Conservation (phyloP, 768 basidiomycete genomes). For the Glaciozyma martinii region DNA sequence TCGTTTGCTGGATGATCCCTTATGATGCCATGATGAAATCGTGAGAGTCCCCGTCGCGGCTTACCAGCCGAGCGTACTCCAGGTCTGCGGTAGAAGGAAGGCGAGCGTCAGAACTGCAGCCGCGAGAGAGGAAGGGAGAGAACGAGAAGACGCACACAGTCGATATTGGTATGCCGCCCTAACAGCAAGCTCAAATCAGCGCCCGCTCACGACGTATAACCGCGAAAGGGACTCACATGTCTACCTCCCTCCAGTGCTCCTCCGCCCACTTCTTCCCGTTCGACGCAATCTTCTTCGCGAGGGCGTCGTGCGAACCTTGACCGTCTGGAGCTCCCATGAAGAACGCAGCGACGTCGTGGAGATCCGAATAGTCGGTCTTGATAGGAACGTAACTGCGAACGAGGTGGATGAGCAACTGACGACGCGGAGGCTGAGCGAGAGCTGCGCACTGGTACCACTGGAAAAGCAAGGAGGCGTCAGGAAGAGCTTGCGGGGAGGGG, state of each 20-base stretch:
- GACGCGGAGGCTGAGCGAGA: not conserved
- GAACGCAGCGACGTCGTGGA: conserved; percentile 64
- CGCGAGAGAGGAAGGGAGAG: not conserved
- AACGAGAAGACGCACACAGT: conserved; percentile 11
- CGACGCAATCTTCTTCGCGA: conserved; percentile 52
- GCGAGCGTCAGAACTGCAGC: not conserved
- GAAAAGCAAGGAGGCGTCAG: no score
- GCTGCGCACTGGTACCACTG: conserved; percentile 49
- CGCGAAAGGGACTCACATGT: conserved; percentile 25
- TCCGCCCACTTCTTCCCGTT: conserved; percentile 43
- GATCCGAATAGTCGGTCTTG: conserved; percentile 35
- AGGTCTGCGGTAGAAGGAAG: conserved; percentile 8
- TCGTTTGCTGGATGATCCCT: no score
- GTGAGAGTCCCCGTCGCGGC: conserved; percentile 13
- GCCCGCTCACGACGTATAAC: not conserved
- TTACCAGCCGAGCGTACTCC: conserved; percentile 31
- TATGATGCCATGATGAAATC: not conserved
- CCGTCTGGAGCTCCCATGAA: conserved; percentile 59
- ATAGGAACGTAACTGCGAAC: conserved; percentile 31
- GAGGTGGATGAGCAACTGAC: conserved; percentile 44
- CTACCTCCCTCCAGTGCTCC: conserved; percentile 33
- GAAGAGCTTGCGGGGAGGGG: not conserved
- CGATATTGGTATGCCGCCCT: conserved; percentile 31
- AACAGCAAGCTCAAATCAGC: not conserved
- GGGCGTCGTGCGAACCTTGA: conserved; percentile 52